Evolutionary conservation across 208 protist species (phyloP).

Genomic region (Trypanosoma rangeli): DNA sequence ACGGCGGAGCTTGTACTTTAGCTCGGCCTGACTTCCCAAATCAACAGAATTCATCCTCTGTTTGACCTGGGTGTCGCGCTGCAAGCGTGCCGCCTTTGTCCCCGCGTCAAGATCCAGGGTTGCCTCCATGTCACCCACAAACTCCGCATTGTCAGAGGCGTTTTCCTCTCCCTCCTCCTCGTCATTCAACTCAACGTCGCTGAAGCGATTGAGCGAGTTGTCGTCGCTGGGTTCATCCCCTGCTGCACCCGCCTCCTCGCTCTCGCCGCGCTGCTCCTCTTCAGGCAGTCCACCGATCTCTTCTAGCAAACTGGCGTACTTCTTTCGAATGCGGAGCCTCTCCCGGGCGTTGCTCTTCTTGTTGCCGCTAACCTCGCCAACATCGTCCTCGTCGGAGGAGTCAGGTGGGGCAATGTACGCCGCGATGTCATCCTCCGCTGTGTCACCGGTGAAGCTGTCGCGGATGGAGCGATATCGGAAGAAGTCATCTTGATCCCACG

Average conservation of each 20-base stretch:
- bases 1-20: conserved; percentile 86
- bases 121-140: conserved; percentile 69
- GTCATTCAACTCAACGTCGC: conserved; percentile 57
- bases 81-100: conserved; percentile 65
- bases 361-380: conserved; percentile 11
- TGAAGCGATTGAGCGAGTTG: conserved; percentile 79
- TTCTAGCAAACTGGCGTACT: conserved; percentile 81
- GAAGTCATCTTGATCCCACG: conserved; percentile 91
- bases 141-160: conserved; percentile 20
- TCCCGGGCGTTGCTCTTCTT: conserved; percentile 32
- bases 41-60: conserved; percentile 64
- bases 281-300: conserved; percentile 78
- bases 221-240: conserved; percentile 54
- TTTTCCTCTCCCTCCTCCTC: conserved; percentile 30
- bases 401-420: conserved; percentile 87
- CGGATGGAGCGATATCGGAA: conserved; percentile 82
- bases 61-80: conserved; percentile 60
- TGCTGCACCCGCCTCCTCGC: conserved; percentile 11
- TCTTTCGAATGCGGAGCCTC: conserved; percentile 63
- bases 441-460: conserved; percentile 86
- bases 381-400: conserved; percentile 67
- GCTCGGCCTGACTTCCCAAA: conserved; percentile 65
- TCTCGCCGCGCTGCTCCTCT: conserved; percentile 25
- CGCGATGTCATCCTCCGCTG: conserved; percentile 84
- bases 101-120: conserved; percentile 85